phyloP scores from a whole-genome alignment of 139 green algal species.

The Chlamydomonas incerta region DNA sequence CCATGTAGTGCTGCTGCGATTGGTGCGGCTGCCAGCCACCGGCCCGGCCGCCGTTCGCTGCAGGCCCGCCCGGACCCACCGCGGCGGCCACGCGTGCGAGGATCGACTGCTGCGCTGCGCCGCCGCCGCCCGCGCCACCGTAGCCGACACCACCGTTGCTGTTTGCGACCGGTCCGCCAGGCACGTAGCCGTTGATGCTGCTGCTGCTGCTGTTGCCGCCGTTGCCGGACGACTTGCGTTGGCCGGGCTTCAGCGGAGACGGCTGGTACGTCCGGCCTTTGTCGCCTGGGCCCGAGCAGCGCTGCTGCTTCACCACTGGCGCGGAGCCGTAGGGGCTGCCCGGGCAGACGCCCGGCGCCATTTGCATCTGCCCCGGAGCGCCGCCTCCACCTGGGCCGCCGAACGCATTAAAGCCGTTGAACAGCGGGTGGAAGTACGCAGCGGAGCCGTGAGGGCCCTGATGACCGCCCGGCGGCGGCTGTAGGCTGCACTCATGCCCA shows the following conservation, averaged over 20 bases:
- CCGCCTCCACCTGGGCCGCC: background rate
- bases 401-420: conserved; percentile 55
- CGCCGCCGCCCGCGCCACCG: no score
- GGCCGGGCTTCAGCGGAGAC: conserved; percentile 35
- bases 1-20: no score
- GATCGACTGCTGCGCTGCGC: background rate
- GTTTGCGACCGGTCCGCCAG: background rate
- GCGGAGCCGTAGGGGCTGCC: background rate
- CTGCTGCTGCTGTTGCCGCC: background rate
- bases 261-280: conserved; percentile 38
- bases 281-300: conserved; percentile 7
- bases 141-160: no score
- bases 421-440: conserved; percentile 58
- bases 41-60: no score
- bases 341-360: background rate
- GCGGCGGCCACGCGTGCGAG: no score
- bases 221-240: conserved; percentile 39
- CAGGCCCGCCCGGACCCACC: no score
- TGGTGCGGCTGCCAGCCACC: no score
- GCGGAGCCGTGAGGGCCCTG: background rate
- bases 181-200: no score
- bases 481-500: no score
- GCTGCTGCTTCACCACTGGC: background rate
- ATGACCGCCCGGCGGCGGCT: background rate
- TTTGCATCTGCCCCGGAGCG: background rate